Conservation (phyloP, 306 rosid species). For the Castanea sativa region DNA sequence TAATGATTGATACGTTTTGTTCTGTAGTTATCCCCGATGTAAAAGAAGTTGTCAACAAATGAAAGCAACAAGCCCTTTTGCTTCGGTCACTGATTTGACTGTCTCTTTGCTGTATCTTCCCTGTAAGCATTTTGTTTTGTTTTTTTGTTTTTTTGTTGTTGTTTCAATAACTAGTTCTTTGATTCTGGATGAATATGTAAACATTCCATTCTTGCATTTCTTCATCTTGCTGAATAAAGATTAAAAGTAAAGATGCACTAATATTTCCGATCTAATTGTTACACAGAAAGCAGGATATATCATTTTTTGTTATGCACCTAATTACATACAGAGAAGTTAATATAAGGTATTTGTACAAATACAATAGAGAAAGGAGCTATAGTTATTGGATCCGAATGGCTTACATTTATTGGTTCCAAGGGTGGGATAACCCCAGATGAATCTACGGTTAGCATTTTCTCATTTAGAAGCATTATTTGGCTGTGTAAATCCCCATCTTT, state of each 20-base stretch:
- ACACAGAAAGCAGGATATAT: background rate
- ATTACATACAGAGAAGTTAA: constrained; percentile 54
- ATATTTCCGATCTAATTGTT: background rate
- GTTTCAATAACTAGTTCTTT: no score
- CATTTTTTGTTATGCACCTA: constrained; percentile 17
- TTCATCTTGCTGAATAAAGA: background rate
- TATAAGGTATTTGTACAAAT: constrained; percentile 75
- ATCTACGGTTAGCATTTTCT: constrained; percentile 52
- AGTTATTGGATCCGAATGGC: constrained; percentile 55
- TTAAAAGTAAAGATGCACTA: background rate
- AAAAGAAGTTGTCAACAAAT: no score
- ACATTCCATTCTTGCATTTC: background rate
- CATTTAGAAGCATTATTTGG: constrained; percentile 78
- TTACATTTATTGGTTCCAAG: constrained; percentile 55
- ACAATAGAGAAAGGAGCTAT: constrained; percentile 76
- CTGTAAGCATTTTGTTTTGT: background rate
- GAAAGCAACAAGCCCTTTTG: no score
- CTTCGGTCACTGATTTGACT: no score
- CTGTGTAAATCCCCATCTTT: constrained; percentile 67
- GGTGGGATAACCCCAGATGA: constrained; percentile 72
- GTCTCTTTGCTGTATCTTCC: no score
- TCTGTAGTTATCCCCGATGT: no score
- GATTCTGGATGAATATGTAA: background rate
- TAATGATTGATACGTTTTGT: no score
- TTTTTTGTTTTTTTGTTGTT: background rate